A percentile compares a stretch with the other conserved stretches of the same genome.
Conservation (phyloP, 2,329 filamentous ascomycete species). For the Aspergillus sp. region DNA sequence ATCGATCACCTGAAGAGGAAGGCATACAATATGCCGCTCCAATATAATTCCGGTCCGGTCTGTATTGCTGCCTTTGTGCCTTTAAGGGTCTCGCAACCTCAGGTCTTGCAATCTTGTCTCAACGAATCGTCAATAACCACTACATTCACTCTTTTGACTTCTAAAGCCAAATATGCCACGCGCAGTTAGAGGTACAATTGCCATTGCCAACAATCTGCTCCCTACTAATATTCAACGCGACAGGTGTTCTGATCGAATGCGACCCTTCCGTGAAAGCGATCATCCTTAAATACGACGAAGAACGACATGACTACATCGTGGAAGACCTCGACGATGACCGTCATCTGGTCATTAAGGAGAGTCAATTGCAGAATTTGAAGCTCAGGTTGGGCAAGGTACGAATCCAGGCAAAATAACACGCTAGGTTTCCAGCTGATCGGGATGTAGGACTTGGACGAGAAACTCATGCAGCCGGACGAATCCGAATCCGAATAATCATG, state of each 20-base stretch:
- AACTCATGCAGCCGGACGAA: slow-evolving; percentile 42
- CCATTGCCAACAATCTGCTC: not conserved
- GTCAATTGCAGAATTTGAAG: slow-evolving; percentile 38
- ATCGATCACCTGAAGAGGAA: too few relatives aligned
- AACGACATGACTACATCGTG: slow-evolving; percentile 42
- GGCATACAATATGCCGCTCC: too few relatives aligned
- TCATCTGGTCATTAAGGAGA: slow-evolving; percentile 42
- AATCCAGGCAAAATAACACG: too few relatives aligned
- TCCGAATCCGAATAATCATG: slow-evolving; percentile 35
- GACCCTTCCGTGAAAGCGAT: slow-evolving; percentile 45
- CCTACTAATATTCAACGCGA: not conserved
- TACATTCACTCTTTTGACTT: too few relatives aligned
- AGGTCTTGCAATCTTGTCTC: too few relatives aligned
- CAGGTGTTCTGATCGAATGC: slow-evolving; percentile 43
- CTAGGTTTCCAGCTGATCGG: not conserved
- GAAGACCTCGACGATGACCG: slow-evolving; percentile 43
- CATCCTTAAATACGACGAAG: slow-evolving; percentile 43
- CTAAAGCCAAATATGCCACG: slow-evolving; percentile 28
- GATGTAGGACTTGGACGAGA: slow-evolving; percentile 42
- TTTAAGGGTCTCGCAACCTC: too few relatives aligned
- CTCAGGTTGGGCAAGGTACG: slow-evolving; percentile 35
- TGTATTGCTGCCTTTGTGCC: too few relatives aligned
- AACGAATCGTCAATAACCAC: too few relatives aligned
- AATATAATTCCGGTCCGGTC: too few relatives aligned
- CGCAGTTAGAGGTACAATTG: slow-evolving; percentile 31